Conservation (phyloP, 164 flowering plant species). For the Umbellularia californica region DNA sequence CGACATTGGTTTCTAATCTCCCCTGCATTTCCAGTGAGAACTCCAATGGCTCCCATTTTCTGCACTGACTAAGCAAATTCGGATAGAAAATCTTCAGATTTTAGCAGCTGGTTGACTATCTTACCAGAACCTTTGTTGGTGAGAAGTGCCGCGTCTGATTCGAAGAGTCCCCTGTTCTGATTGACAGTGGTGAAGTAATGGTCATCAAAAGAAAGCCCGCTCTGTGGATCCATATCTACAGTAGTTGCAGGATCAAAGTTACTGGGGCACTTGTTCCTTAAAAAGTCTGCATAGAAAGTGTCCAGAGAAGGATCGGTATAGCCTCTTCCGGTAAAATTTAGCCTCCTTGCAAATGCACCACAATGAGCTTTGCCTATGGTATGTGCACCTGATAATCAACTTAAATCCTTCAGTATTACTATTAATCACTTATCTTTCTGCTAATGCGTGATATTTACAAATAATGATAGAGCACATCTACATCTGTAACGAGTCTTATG, state of each 20-base stretch:
- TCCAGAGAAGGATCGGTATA: slow-evolving; percentile 47
- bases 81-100: slow-evolving; percentile 15
- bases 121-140: slow-evolving; percentile 9
- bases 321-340: slow-evolving; percentile 50
- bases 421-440: not conserved
- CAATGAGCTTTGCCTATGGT: slow-evolving; percentile 47
- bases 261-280: slow-evolving; percentile 32
- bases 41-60: slow-evolving; percentile 25
- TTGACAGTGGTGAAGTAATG: slow-evolving; percentile 4
- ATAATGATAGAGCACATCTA: too few species aligned
- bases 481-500: not conserved
- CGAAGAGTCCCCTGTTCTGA: slow-evolving; percentile 30
- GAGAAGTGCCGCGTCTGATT: slow-evolving; percentile 43
- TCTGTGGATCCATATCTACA: slow-evolving; percentile 40
- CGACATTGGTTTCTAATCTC: slow-evolving; percentile 27
- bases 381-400: slow-evolving; percentile 31
- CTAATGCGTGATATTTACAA: too few species aligned
- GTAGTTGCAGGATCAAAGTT: slow-evolving; percentile 18
- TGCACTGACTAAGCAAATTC: slow-evolving; percentile 22
- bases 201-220: slow-evolving; percentile 28
- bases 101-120: slow-evolving; percentile 10
- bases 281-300: slow-evolving; percentile 28
- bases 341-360: slow-evolving; percentile 35
- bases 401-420: not conserved
- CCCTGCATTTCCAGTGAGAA: slow-evolving; percentile 27